phyloP scores from a whole-genome alignment of 768 basidiomycete genomes.

The Pleurotus salmoneostramineus region DNA sequence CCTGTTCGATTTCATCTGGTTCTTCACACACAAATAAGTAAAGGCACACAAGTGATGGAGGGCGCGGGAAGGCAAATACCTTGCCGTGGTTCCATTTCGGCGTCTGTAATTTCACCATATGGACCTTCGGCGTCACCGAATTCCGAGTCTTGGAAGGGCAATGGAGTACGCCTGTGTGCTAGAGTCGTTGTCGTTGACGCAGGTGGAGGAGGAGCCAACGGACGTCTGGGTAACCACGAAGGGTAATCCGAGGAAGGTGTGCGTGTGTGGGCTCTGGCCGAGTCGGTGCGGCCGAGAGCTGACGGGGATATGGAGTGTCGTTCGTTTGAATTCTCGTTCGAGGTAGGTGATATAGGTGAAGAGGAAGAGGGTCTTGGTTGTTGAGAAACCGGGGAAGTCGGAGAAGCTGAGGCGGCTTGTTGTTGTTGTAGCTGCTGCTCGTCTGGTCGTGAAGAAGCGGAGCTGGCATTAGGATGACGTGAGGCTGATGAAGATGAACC shows the following conservation, averaged over 20 bases:
- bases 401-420: background rate
- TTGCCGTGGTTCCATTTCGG: background rate
- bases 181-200: conserved; percentile 4
- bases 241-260: conserved; percentile 58
- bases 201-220: conserved; percentile 66
- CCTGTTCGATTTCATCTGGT: conserved; percentile 2
- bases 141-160: conserved; percentile 6
- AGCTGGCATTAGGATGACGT: background rate
- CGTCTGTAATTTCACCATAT: conserved; percentile 1
- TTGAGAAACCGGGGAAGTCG: conserved; percentile 1
- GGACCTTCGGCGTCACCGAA: background rate
- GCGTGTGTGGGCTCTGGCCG: background rate
- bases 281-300: background rate
- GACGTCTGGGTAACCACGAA: conserved; percentile 79
- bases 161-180: background rate
- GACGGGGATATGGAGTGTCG: background rate
- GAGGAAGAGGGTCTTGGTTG: background rate
- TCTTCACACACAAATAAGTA: background rate
- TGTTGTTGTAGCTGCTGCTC: background rate
- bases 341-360: conserved; percentile 1
- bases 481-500: background rate
- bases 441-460: background rate
- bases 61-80: too few relatives aligned
- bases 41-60: background rate
- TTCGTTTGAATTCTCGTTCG: background rate